These are phyloP conservation scores for Scalesia atractyloides DNA, from an alignment of 129 eudicot species.

Conservation along the genomic window DNA sequence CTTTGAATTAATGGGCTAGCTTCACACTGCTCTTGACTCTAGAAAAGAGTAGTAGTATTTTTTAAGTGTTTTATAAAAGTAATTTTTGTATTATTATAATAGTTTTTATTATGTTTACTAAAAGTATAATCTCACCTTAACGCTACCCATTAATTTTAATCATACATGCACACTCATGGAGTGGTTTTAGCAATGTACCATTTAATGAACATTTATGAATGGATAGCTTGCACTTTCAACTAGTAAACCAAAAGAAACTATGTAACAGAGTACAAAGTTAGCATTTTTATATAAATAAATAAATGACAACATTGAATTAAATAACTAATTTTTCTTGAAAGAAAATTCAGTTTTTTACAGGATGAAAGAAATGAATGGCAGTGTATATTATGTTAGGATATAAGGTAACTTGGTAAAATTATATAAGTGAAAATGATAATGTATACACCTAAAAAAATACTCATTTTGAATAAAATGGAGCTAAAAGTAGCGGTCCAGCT, in stretches of 20 bases:
- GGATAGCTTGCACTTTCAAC: not conserved
- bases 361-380: not conserved
- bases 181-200: not conserved
- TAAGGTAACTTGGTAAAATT: not conserved
- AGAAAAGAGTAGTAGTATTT: too few species aligned
- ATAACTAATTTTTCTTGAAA: not conserved
- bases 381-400: not conserved
- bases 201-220: not conserved
- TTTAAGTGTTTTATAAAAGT: not conserved
- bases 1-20: too few species aligned
- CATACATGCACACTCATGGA: not conserved
- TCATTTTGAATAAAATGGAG: not conserved
- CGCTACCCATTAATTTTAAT: not conserved
- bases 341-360: not conserved
- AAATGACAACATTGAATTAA: not conserved
- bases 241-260: not conserved
- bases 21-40: too few species aligned
- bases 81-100: not conserved
- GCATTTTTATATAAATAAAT: not conserved
- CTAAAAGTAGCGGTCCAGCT: not conserved
- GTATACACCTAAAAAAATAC: not conserved
- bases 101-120: not conserved
- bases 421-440: not conserved
- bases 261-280: not conserved
- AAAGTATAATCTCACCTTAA: not conserved